A percentile compares a stretch with the other conserved stretches of the same genome.
phyloP scores from a whole-genome alignment of 441 rosid species.

The Caryocar brasiliense region DNA sequence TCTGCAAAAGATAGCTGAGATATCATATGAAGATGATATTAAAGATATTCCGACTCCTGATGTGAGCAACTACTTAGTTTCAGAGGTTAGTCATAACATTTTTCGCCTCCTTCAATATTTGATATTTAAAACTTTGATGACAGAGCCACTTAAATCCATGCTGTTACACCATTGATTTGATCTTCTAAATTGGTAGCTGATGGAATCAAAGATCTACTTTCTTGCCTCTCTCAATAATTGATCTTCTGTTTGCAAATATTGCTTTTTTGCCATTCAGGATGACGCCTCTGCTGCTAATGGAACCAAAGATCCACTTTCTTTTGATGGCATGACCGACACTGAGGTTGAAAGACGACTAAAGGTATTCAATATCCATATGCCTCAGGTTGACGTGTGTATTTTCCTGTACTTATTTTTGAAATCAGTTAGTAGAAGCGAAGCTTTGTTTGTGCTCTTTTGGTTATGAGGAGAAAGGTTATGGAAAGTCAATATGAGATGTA shows the following conservation, averaged over 20 bases:
- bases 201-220: too few species aligned
- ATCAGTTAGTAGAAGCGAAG: neutral
- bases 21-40: conserved; percentile 72
- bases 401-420: neutral
- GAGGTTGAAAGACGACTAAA: conserved; percentile 81
- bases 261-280: conserved; percentile 45
- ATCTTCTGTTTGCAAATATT: conserved; percentile 3
- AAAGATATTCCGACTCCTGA: conserved; percentile 72
- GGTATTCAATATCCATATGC: conserved; percentile 29
- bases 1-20: conserved; percentile 58
- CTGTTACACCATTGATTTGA: too few species aligned
- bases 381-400: neutral
- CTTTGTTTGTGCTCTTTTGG: neutral
- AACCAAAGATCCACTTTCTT: conserved; percentile 53
- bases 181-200: too few species aligned
- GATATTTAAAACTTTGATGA: neutral
- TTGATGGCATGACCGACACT: conserved; percentile 81
- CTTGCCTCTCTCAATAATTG: too few species aligned
- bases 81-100: conserved; percentile 61
- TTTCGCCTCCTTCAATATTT: neutral
- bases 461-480: too few species aligned
- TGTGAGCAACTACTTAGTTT: conserved; percentile 81
- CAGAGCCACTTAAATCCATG: neutral
- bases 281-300: conserved; percentile 59
- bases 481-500: too few species aligned